A percentile compares a stretch with the other conserved stretches of the same genome.
Evolutionary conservation across 2,329 filamentous ascomycete genomes (phyloP).

Genomic region (Hortaea sp.): DNA sequence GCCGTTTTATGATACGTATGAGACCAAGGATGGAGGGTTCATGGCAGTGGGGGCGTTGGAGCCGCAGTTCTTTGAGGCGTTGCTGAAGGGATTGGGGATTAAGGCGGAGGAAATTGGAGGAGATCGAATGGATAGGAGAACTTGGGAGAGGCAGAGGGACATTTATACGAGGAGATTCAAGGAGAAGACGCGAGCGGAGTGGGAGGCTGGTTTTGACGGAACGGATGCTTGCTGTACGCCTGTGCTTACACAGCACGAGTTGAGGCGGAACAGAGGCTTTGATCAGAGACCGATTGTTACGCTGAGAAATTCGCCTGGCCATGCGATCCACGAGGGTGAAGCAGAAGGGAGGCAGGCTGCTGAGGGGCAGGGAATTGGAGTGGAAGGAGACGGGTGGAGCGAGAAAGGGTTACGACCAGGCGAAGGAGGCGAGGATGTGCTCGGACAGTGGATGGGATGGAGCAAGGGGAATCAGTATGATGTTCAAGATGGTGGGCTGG

Average conservation of each 20-base stretch:
- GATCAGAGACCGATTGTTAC: conserved; percentile 64
- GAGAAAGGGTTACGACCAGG: conserved; percentile 50
- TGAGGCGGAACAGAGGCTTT: conserved; percentile 49
- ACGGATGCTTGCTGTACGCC: conserved; percentile 92
- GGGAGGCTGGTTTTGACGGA: conserved; percentile 79
- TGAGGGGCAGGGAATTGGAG: conserved; percentile 54
- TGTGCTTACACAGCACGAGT: conserved; percentile 64
- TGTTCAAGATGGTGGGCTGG: conserved; percentile 52
- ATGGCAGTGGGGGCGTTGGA: conserved; percentile 85
- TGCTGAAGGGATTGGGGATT: conserved; percentile 60
- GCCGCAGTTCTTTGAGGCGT: conserved; percentile 65
- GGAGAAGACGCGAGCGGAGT: conserved; percentile 61
- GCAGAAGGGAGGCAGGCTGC: conserved; percentile 29
- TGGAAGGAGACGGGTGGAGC: conserved; percentile 58
- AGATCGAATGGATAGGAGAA: conserved; percentile 47
- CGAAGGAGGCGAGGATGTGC: conserved; percentile 58
- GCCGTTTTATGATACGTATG: conserved; percentile 84
- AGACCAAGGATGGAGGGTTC: conserved; percentile 66
- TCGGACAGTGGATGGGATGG: conserved; percentile 72
- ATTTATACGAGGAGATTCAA: conserved; percentile 57
- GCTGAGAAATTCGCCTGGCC: conserved; percentile 58
- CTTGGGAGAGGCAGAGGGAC: conserved; percentile 58
- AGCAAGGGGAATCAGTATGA: conserved; percentile 59
- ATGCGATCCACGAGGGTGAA: conserved; percentile 47
- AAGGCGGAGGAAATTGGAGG: conserved; percentile 28